phyloP scores from a whole-genome alignment of 148 eudicot genomes.

The Nepenthes gracilis region DNA sequence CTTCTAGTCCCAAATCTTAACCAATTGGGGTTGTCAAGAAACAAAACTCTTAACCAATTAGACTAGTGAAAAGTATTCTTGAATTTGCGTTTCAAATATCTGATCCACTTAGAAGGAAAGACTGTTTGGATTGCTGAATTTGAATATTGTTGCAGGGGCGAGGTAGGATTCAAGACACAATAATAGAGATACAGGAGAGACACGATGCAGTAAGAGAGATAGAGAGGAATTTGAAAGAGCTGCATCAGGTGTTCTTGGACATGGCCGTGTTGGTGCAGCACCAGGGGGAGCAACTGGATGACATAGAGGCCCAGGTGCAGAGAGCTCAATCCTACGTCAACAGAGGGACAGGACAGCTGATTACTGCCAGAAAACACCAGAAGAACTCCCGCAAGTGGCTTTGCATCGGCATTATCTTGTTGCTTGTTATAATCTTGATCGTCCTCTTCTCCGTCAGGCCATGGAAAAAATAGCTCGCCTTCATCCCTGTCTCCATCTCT shows the following conservation, averaged over 20 bases:
- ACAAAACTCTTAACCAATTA: too few species aligned
- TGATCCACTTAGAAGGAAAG: too few species aligned
- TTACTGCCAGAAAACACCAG: not conserved
- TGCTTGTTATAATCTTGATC: not conserved
- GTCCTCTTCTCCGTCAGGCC: not conserved
- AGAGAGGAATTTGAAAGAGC: slow-evolving; percentile 3
- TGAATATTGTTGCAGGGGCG: slow-evolving; percentile 1
- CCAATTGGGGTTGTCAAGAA: too few species aligned
- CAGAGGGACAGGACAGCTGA: not conserved
- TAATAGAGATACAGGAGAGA: not conserved
- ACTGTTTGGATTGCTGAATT: not conserved
- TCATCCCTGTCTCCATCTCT: too few species aligned
- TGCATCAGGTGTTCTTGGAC: slow-evolving; percentile 4
- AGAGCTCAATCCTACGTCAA: slow-evolving; percentile 1
- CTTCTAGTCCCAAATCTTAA: too few species aligned
- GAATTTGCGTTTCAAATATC: too few species aligned
- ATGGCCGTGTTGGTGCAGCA: not conserved
- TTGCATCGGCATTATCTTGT: not conserved
- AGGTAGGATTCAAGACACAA: not conserved
- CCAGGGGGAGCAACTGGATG: not conserved
- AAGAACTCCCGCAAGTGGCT: slow-evolving; percentile 1
- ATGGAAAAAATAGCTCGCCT: not conserved
- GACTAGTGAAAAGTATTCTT: too few species aligned
- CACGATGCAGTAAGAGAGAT: not conserved
- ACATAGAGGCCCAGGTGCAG: not conserved